Base-by-base conservation (phyloP, 257 asterid genomes). In the Thymus quinquecostatus region DNA sequence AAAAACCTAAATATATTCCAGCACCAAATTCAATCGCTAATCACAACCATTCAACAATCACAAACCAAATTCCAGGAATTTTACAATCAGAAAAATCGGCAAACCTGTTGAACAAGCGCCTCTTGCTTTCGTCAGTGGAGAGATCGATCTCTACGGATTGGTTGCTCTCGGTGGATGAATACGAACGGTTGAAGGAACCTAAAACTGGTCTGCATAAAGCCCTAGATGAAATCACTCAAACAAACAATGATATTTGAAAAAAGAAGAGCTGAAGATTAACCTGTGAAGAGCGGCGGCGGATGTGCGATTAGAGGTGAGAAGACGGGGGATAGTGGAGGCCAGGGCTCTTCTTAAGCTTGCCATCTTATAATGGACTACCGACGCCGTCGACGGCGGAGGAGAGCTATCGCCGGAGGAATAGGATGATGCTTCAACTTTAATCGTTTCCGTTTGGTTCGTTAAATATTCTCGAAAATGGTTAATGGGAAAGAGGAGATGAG, bases 91-190 rank as follows among this genome's bases (percentile, higher is more conserved):
- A 34, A 51, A 69, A 57, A 56, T 8, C 14, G 57, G 30, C 34
- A 44, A 59, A 70, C 98, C 98, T 90, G 87, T 93, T 93, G 68
- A 74, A 85, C 73, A 93, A 63, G 33, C 91, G 96, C 83, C 97
- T 82, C 79, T 86, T 93, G 74, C 87, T 85, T 82, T 93, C 96
- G 72, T 89, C 92, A 54, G 48, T 76, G 71, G 96, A 85, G 66
- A 89, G 87, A 85, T 93, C 92, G 59, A 88, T 76, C 66, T 85
- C 83, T 8, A 73, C 13, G 33, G 79, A 58, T 29, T 69, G 79
- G 33, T 64, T 45, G 82, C 50, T 69, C 50, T 77, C 77, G 64
- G 77, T 75, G 2, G 96, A 71, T 34, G 92, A 84, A 78, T 61
- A 81, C 63, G 78, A 82, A 6, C 89, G 84, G 57, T 86, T 73